Percentiles rank a stretch among this genome's conserved stretches.
Conservation (phyloP, 2,329 filamentous ascomycete species). For the Mariannaea elegans region DNA sequence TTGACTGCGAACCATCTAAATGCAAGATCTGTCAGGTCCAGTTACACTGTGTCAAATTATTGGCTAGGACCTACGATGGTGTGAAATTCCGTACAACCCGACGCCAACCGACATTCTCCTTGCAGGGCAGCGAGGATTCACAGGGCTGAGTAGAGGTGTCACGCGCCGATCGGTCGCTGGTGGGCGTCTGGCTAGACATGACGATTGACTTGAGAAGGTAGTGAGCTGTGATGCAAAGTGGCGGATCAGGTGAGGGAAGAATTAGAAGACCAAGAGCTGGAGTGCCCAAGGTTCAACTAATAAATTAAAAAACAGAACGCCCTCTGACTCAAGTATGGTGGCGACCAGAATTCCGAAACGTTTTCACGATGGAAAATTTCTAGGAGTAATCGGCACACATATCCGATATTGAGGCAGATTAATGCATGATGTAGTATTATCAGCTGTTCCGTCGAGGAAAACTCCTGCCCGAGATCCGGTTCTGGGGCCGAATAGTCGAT, state of each 20-base stretch:
- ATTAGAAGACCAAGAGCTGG: background rate
- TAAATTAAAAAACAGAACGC: too few relatives aligned
- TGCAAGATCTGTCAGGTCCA: slow-evolving; percentile 9
- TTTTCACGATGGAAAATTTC: background rate
- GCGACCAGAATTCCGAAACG: background rate
- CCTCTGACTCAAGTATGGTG: background rate
- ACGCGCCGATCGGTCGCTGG: slow-evolving; percentile 19
- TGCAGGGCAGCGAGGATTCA: slow-evolving; percentile 35
- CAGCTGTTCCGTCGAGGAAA: background rate
- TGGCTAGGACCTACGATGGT: slow-evolving; percentile 56
- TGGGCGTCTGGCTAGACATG: slow-evolving; percentile 30
- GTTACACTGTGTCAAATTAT: background rate
- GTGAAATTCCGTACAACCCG: slow-evolving; percentile 62
- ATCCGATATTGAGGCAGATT: background rate
- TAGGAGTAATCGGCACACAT: background rate
- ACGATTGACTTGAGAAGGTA: background rate
- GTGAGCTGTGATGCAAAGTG: slow-evolving; percentile 15
- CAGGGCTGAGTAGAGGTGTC: slow-evolving; percentile 24
- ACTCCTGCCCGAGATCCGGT: background rate
- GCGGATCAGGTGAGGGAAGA: slow-evolving; percentile 19
- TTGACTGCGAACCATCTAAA: slow-evolving; percentile 65
- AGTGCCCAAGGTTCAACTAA: background rate
- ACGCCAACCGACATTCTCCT: slow-evolving; percentile 52
- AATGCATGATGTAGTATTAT: background rate
- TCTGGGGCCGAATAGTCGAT: background rate